Evolutionary conservation across 805 yeast species (phyloP).

Genomic region (Lachancea mirantina): DNA sequence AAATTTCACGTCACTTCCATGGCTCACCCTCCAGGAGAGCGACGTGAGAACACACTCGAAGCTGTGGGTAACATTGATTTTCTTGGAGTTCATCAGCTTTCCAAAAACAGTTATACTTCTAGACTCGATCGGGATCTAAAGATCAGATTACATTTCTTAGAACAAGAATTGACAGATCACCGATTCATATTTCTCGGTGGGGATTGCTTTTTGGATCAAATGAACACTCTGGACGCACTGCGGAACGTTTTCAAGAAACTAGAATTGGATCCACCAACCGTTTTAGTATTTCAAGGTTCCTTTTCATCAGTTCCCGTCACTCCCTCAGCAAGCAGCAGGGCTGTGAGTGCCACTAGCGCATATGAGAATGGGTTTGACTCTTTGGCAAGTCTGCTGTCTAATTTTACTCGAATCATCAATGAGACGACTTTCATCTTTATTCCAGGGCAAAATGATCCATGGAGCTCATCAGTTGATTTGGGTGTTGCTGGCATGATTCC

Average conservation of each 20-base stretch:
- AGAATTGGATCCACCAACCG: conserved; percentile 53
- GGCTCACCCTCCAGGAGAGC: conserved; percentile 85
- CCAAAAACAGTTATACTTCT: conserved; percentile 33
- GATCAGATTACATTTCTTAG: conserved; percentile 47
- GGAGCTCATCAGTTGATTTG: conserved; percentile 67
- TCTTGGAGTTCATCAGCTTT: conserved; percentile 37
- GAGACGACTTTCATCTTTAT: conserved; percentile 57
- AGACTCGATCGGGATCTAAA: conserved; percentile 58
- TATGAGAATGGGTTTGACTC: conserved; percentile 68
- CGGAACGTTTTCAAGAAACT: conserved; percentile 52
- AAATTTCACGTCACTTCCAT: conserved; percentile 69
- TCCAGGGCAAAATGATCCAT: conserved; percentile 92
- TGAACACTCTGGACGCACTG: conserved; percentile 53
- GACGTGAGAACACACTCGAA: conserved; percentile 56
- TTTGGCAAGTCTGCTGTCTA: conserved; percentile 57
- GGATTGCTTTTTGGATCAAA: conserved; percentile 59
- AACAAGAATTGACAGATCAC: conserved; percentile 49
- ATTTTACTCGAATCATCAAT: conserved; percentile 32
- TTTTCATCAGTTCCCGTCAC: conserved; percentile 62
- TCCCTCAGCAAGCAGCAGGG: conserved; percentile 45
- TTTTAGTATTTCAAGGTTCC: conserved; percentile 77
- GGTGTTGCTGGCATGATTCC: conserved; percentile 67
- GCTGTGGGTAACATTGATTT: conserved; percentile 78
- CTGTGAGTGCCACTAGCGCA: conserved; percentile 42
- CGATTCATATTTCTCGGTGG: conserved; percentile 68